Conservation (phyloP, 768 basidiomycete species). For the Suillus tomentosus region DNA sequence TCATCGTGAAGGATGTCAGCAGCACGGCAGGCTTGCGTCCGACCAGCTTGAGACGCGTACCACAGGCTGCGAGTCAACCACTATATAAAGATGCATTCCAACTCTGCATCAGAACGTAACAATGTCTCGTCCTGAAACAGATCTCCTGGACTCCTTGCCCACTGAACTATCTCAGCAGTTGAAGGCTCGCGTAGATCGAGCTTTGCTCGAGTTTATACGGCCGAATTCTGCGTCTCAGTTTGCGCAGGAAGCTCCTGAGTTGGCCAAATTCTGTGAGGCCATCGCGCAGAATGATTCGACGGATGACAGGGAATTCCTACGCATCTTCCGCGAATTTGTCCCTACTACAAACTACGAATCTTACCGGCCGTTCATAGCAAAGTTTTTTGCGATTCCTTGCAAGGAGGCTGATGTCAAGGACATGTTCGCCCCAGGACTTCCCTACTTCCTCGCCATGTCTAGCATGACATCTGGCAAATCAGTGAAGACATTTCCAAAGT, state of each 20-base stretch:
- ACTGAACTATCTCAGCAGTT: constrained; percentile 5
- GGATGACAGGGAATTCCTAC: constrained; percentile 13
- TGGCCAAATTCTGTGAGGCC: constrained; percentile 16
- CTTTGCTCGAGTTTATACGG: constrained; percentile 4
- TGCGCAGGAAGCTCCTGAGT: constrained; percentile 1
- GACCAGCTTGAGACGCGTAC: not conserved
- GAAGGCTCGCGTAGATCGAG: not conserved
- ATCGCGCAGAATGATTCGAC: constrained; percentile 7
- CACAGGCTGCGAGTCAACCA: not conserved
- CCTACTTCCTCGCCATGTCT: constrained; percentile 14
- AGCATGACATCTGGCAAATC: constrained; percentile 22
- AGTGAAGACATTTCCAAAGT: constrained; percentile 16
- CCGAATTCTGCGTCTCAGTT: constrained; percentile 4
- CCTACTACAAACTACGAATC: constrained; percentile 19
- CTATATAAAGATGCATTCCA: not conserved
- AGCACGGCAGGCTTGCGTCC: not conserved
- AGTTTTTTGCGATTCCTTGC: constrained; percentile 20
- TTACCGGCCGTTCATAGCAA: constrained; percentile 19
- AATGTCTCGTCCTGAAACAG: not conserved
- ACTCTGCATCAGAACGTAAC: not conserved
- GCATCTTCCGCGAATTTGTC: constrained; percentile 15
- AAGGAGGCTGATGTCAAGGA: constrained; percentile 21
- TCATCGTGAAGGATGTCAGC: not conserved
- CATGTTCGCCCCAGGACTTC: constrained; percentile 24
- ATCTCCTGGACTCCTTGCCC: not conserved